Evolutionary conservation across 441 rosid genomes (phyloP).

Genomic region (Biscutella auriculata): DNA sequence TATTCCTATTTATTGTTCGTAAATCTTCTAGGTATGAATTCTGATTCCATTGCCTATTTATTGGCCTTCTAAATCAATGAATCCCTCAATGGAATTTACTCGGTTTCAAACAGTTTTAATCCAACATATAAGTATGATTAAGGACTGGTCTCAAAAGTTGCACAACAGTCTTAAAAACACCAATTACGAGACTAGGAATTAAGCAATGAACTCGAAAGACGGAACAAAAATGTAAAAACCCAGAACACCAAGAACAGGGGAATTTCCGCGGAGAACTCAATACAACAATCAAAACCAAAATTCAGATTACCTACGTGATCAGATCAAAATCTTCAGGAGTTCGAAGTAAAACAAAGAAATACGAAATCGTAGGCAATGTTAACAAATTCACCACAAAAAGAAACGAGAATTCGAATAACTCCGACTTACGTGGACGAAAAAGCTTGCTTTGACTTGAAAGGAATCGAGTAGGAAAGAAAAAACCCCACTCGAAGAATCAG

Average conservation of each 20-base stretch:
- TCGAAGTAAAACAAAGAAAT: not conserved
- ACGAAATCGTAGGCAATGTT: not conserved
- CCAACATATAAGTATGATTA: not conserved
- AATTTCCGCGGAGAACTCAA: not conserved
- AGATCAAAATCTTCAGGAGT: not conserved
- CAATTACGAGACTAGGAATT: not conserved
- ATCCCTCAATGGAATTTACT: too few relatives aligned
- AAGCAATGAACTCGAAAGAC: not conserved
- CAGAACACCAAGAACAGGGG: conserved; percentile 5
- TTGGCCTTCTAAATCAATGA: too few relatives aligned
- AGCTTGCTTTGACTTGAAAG: conserved; percentile 11
- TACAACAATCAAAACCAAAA: not conserved
- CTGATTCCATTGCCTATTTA: too few relatives aligned
- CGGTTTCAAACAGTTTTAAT: too few relatives aligned
- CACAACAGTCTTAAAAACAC: not conserved
- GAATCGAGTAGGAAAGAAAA: not conserved
- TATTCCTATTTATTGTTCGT: too few relatives aligned
- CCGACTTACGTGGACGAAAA: conserved; percentile 9
- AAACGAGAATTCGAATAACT: not conserved
- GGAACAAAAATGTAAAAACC: not conserved
- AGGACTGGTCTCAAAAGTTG: not conserved
- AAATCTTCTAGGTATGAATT: too few relatives aligned
- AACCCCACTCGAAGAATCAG: conserved; percentile 3
- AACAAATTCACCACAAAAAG: not conserved
- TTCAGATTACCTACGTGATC: not conserved